Conservation (phyloP, 2,329 filamentous ascomycete genomes). For the Macrophomina tecta region DNA sequence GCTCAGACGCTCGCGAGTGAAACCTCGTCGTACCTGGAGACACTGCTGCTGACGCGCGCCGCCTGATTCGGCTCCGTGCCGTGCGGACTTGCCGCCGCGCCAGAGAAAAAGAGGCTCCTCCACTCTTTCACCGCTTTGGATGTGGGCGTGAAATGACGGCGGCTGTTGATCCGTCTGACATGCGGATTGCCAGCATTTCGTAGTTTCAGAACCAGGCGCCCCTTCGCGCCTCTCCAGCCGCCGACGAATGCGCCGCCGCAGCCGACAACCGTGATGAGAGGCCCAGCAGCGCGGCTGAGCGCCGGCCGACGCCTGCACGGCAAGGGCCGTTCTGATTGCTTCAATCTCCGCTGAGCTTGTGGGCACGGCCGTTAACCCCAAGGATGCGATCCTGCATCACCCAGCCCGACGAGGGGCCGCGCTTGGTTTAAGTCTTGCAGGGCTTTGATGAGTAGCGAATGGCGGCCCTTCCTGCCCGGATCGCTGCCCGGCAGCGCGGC, state of each 20-base stretch:
- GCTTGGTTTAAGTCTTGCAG: constrained; percentile 23
- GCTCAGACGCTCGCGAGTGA: constrained; percentile 12
- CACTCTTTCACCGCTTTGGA: constrained; percentile 17
- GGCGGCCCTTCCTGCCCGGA: constrained; percentile 18
- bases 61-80: constrained; percentile 4
- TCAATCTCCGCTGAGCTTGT: constrained; percentile 25
- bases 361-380: constrained; percentile 27
- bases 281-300: constrained; percentile 14
- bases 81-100: constrained; percentile 18
- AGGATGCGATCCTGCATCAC: constrained; percentile 28
- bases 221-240: not conserved
- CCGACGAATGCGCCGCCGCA: constrained; percentile 15
- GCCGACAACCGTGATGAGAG: constrained; percentile 2
- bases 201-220: constrained; percentile 20
- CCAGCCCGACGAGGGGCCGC: constrained; percentile 17
- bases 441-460: constrained; percentile 14
- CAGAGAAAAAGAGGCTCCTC: not conserved
- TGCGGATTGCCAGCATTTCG: constrained; percentile 26
- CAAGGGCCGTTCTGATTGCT: constrained; percentile 16
- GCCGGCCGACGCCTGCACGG: constrained; percentile 6
- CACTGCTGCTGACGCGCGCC: constrained; percentile 6
- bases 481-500: constrained; percentile 21
- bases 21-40: constrained; percentile 19
- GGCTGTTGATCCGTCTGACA: constrained; percentile 25
- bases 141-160: constrained; percentile 17